Percentiles rank a stretch among this genome's conserved stretches.
phyloP scores from a whole-genome alignment of 768 basidiomycete species.

The Amanita fuliginea region DNA sequence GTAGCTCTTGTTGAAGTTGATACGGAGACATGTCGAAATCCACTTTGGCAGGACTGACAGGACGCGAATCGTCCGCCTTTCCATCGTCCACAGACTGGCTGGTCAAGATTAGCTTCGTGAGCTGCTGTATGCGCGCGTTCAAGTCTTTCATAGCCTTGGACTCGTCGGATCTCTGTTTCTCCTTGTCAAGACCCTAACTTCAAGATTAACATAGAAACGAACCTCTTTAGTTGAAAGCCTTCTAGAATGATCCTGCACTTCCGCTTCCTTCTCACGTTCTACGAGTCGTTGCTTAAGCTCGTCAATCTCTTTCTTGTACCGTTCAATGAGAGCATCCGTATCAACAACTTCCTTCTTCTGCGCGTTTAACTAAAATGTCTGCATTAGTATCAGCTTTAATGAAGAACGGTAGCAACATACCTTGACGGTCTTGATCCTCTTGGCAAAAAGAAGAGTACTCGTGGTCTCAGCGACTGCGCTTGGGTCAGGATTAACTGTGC shows the following conservation, averaged over 20 bases:
- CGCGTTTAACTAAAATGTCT: conserved; percentile 48
- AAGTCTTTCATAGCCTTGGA: conserved; percentile 78
- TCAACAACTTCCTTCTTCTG: conserved; percentile 92
- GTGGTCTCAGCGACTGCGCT: conserved; percentile 74
- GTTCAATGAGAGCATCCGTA: conserved; percentile 86
- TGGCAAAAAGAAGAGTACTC: conserved; percentile 86
- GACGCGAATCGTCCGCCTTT: conserved; percentile 60
- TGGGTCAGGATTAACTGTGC: conserved; percentile 85
- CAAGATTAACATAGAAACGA: conserved; percentile 5
- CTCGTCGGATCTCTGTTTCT: conserved; percentile 66
- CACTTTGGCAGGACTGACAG: conserved; percentile 76
- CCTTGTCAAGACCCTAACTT: background rate
- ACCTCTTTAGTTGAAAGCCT: conserved; percentile 44
- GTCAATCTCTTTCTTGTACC: conserved; percentile 92
- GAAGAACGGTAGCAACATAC: conserved; percentile 22
- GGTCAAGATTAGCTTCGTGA: conserved; percentile 78
- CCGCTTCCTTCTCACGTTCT: conserved; percentile 59
- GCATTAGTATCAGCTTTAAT: background rate
- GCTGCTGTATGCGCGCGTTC: conserved; percentile 67
- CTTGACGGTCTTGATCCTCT: conserved; percentile 83
- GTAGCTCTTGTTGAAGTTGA: conserved; percentile 85
- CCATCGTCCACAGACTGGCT: conserved; percentile 71
- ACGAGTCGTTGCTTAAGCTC: conserved; percentile 66
- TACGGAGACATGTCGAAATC: conserved; percentile 88
- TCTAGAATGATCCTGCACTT: conserved; percentile 24